Percentiles rank a stretch among this genome's conserved stretches.
Evolutionary conservation across 805 yeast genomes (phyloP).

Genomic region (Candida succiphila): DNA sequence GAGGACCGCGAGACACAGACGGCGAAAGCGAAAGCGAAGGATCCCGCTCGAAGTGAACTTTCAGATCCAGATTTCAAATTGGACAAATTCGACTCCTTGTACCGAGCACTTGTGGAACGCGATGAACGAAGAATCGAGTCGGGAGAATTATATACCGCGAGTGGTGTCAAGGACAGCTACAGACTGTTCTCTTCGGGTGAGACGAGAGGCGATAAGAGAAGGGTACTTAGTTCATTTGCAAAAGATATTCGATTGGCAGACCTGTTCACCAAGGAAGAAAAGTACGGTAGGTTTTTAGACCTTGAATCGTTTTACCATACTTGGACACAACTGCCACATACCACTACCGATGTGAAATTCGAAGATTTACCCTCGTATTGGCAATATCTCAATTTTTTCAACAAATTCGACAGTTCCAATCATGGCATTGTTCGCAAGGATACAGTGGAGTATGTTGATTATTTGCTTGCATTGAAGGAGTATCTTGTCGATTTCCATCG

Average conservation of each 20-base stretch:
- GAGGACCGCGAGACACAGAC: too few relatives aligned
- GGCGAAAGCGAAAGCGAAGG: too few relatives aligned
- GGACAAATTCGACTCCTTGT: conserved; percentile 26
- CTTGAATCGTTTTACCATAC: conserved; percentile 37
- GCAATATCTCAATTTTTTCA: conserved; percentile 39
- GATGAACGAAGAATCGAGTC: too few relatives aligned
- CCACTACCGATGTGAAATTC: conserved; percentile 12
- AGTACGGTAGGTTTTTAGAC: conserved; percentile 56
- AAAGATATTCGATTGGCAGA: conserved; percentile 35
- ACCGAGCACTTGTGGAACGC: conserved; percentile 21
- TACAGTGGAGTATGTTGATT: conserved; percentile 28
- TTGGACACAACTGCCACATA: conserved; percentile 39
- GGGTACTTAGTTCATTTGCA: conserved; percentile 40
- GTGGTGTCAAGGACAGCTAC: too few relatives aligned
- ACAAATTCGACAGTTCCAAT: conserved; percentile 23
- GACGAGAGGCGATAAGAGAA: too few relatives aligned
- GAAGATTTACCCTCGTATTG: conserved; percentile 26
- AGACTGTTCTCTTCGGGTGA: too few relatives aligned
- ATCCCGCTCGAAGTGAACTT: too few relatives aligned
- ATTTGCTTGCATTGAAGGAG: conserved; percentile 31
- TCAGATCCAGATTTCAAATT: conserved; percentile 12
- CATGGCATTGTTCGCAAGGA: neutral
- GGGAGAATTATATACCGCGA: too few relatives aligned
- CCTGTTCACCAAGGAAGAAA: conserved; percentile 51
- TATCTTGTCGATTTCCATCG: conserved; percentile 42